A percentile compares a stretch with the other conserved stretches of the same genome.
These are phyloP conservation scores for Carex arenaria DNA, from an alignment of 202 grass and related monocot species.

Conservation along the genomic window DNA sequence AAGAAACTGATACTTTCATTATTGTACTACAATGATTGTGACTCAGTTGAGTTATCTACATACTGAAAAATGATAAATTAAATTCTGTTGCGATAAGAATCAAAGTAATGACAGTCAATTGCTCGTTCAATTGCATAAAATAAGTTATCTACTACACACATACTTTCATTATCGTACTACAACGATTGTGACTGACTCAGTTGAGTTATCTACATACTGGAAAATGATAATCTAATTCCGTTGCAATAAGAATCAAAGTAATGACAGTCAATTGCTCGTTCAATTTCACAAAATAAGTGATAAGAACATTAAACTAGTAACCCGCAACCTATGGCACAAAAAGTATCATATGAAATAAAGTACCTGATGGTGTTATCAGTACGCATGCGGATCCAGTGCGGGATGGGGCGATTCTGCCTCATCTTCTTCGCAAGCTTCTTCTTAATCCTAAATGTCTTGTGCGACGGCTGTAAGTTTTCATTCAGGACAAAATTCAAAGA, in stretches of 20 bases:
- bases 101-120: too few species aligned
- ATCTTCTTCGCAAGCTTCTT: conserved; percentile 50
- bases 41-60: neutral
- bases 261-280: neutral
- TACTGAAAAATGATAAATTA: neutral
- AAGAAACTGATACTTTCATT: neutral
- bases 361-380: conserved; percentile 47
- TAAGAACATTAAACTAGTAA: neutral
- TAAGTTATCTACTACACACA: neutral
- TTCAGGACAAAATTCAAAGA: neutral
- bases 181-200: neutral
- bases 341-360: neutral
- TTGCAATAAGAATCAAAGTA: neutral
- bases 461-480: conserved; percentile 29
- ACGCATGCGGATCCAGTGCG: conserved; percentile 49
- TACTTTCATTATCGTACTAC: neutral
- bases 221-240: neutral
- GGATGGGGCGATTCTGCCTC: conserved; percentile 51
- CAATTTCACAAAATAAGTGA: neutral
- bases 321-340: neutral
- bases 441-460: conserved; percentile 47
- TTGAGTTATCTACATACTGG: neutral
- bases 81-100: neutral
- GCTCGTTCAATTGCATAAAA: too few species aligned
- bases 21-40: neutral